These are phyloP conservation scores for Kazachstania martiniae DNA, from an alignment of 805 yeast genomes.

Conservation along the genomic window DNA sequence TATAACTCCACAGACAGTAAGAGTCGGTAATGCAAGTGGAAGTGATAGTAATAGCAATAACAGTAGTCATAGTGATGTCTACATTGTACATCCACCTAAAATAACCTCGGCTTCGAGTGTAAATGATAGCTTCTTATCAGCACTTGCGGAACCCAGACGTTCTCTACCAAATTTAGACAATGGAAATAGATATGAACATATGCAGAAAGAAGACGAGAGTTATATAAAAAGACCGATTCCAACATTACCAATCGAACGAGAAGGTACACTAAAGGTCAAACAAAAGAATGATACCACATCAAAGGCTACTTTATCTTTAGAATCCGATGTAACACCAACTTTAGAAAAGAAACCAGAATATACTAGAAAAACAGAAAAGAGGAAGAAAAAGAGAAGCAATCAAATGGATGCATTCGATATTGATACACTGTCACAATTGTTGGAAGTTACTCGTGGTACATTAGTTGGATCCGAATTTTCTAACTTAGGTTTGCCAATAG, in stretches of 20 bases:
- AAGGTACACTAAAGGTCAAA: background rate
- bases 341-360: background rate
- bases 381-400: background rate
- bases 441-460: conserved; percentile 32
- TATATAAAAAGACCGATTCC: background rate
- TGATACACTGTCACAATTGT: conserved; percentile 28
- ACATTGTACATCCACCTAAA: no score
- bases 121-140: no score
- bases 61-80: no score
- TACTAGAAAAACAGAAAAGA: background rate
- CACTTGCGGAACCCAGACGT: no score
- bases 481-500: conserved; percentile 56
- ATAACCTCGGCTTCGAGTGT: no score
- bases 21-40: no score
- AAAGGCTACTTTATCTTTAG: background rate
- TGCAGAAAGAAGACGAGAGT: background rate
- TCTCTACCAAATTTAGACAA: no score
- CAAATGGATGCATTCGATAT: conserved; percentile 8
- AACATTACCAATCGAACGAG: background rate
- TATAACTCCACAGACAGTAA: no score
- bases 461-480: conserved; percentile 50
- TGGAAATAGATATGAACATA: no score
- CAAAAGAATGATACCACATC: background rate
- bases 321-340: no score
- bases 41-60: no score